Conservation (phyloP, 2,329 filamentous ascomycete species). For the Trichoderma sp. region DNA sequence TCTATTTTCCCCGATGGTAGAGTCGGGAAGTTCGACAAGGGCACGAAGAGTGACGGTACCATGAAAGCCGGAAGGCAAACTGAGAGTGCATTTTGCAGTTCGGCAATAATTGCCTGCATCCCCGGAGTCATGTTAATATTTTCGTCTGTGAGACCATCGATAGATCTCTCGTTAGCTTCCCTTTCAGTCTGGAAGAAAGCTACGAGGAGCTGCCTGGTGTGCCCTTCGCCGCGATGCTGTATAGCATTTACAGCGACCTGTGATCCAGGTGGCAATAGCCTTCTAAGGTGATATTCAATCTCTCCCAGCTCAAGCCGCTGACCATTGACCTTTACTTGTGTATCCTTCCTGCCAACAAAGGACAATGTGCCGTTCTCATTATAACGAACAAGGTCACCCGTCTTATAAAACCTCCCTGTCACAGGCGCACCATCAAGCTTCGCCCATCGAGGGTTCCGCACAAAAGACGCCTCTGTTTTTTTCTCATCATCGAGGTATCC, state of each 20-base stretch:
- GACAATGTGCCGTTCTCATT: conserved; percentile 39
- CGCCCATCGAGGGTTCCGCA: background rate
- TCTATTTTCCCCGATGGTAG: conserved; percentile 21
- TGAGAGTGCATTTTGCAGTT: background rate
- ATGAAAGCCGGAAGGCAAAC: conserved; percentile 34
- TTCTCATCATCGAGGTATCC: conserved; percentile 52
- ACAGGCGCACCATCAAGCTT: background rate
- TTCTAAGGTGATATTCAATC: conserved; percentile 27
- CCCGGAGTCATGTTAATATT: no score
- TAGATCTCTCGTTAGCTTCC: background rate
- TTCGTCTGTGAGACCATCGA: background rate
- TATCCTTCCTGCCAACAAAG: conserved; percentile 53
- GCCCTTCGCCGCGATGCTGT: no score
- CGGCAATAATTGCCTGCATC: background rate
- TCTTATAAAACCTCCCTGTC: conserved; percentile 37
- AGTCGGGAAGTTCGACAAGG: conserved; percentile 22
- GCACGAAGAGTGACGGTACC: conserved; percentile 33
- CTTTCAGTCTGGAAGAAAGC: background rate
- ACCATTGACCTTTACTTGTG: conserved; percentile 56
- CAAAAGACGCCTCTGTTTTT: conserved; percentile 37
- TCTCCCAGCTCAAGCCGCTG: conserved; percentile 48
- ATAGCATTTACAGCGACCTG: background rate
- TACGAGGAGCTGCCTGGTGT: background rate
- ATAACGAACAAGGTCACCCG: conserved; percentile 46
- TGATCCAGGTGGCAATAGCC: conserved; percentile 29